Evolutionary conservation across 2,329 filamentous ascomycete genomes (phyloP), one percentile per base, ranked within the genome.

Genomic region (Grosmannia clavigera): DNA sequence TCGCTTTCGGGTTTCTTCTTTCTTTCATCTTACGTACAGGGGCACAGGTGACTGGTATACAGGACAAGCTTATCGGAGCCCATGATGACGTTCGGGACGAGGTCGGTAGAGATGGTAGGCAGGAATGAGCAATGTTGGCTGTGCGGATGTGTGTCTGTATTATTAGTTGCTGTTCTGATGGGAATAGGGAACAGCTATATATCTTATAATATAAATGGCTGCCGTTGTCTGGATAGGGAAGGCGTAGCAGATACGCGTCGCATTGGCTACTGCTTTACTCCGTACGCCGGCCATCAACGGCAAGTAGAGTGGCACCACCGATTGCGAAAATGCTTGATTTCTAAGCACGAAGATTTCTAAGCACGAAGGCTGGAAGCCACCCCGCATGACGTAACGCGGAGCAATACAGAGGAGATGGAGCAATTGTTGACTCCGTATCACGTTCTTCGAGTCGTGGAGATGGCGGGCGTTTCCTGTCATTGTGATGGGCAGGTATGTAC

Each of bases 21-120:
- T 10, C 16, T 12, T 14, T 22, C n/a, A 2, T 40, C 33, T 55
- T 19, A 58, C 63, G 50, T 60, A 63, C 60, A 66, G 38, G 65
- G 65, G 58, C 65, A 66, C 22, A 58, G 60, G 58, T 64, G 64
- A 61, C 65, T 65, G n/a, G 65, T 65, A 61, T 66, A 66, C 40
- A 66, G 60, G 6, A 58, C 63, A 25, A 66, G 14, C 54, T 64
- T 66, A 56, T 61, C 57, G 50, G 60, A n/a, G 19, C 43, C 54
- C 58, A 57, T 61, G 33, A 40, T 57, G 50, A 31, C 3, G 11
- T 29, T 52, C 16, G 38, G 46, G 1, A 48, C 16, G 53, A n/a
- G 25, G n/a, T 52, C 11, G 10, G 27, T 40, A 7, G 22, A 9
- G 4, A n/a, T 5, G 3, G n/a, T 43, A 16, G 50, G 35, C 35